These are phyloP conservation scores for Salvia miltiorrhiza DNA, from an alignment of 257 asterid genomes.

Conservation along the genomic window DNA sequence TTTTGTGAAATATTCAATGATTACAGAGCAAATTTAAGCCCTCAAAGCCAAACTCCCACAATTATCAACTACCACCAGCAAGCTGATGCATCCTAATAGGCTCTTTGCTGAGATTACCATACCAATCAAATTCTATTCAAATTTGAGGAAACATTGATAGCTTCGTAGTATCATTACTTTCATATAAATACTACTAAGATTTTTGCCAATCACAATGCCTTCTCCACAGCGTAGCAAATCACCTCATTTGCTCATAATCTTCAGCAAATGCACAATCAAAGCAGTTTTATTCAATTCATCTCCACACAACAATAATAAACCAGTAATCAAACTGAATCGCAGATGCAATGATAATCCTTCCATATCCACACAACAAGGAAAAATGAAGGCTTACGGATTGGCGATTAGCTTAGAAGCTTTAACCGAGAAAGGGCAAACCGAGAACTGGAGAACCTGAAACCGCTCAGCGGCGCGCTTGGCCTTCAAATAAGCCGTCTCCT, in stretches of 20 bases:
- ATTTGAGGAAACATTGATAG: background rate
- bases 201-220: background rate
- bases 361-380: background rate
- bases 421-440: slow-evolving; percentile 82
- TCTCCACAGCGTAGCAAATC: background rate
- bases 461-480: slow-evolving; percentile 67
- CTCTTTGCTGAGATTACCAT: background rate
- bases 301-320: background rate
- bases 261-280: background rate
- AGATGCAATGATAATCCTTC: background rate
- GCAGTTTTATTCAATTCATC: background rate
- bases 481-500: slow-evolving; percentile 65
- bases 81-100: no score
- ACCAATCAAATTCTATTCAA: background rate
- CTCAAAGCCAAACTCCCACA: no score
- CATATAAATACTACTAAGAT: background rate
- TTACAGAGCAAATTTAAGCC: background rate
- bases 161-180: background rate
- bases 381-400: slow-evolving; percentile 62
- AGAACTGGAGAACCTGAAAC: slow-evolving; percentile 79
- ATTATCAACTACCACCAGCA: background rate
- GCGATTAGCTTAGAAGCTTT: slow-evolving; percentile 60
- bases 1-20: background rate
- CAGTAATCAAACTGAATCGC: slow-evolving; percentile 1
- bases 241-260: background rate